A percentile compares a stretch with the other conserved stretches of the same genome.
Conservation (phyloP, 1,284 basidiomycete species). For the Cutaneotrichosporon cutaneum region DNA sequence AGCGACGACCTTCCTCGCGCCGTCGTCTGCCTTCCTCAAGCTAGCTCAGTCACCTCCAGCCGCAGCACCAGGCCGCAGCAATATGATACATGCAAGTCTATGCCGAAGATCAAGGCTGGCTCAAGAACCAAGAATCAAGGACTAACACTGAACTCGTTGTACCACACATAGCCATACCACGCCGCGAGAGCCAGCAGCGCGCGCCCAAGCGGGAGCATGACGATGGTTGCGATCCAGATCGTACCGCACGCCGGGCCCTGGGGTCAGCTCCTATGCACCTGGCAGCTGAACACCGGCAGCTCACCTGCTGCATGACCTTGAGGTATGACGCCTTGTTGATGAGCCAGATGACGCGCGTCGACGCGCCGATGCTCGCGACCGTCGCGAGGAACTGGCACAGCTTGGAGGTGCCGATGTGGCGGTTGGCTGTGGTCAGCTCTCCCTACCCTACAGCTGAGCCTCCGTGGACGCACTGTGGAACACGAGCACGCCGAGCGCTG, state of each 20-base stretch:
- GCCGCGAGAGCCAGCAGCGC: conserved; percentile 38
- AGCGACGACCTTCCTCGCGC: too few species aligned
- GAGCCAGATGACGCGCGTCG: conserved; percentile 50
- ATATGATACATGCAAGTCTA: neutral
- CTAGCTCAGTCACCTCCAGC: too few species aligned
- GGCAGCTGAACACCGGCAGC: too few species aligned
- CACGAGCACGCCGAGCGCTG: conserved; percentile 44
- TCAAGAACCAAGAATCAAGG: too few species aligned
- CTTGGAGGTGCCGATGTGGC: conserved; percentile 20
- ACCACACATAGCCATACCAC: conserved; percentile 9
- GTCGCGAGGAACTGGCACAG: conserved; percentile 34
- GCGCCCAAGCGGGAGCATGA: conserved; percentile 47
- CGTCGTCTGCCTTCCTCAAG: too few species aligned
- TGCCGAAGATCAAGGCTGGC: too few species aligned
- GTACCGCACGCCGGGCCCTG: conserved; percentile 52
- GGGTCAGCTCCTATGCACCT: neutral
- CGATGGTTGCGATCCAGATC: conserved; percentile 51
- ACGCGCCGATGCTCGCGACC: conserved; percentile 36
- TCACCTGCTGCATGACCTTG: conserved; percentile 45
- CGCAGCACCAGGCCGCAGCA: neutral
- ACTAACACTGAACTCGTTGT: conserved; percentile 2
- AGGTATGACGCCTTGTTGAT: conserved; percentile 49
- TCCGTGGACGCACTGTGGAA: conserved; percentile 37
- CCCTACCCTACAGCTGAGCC: neutral
- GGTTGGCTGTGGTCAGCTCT: conserved; percentile 6